A percentile compares a stretch with the other conserved stretches of the same genome.
Evolutionary conservation across 352 stramenopile genomes (phyloP).

Genomic region (Phytopythium boreale): DNA sequence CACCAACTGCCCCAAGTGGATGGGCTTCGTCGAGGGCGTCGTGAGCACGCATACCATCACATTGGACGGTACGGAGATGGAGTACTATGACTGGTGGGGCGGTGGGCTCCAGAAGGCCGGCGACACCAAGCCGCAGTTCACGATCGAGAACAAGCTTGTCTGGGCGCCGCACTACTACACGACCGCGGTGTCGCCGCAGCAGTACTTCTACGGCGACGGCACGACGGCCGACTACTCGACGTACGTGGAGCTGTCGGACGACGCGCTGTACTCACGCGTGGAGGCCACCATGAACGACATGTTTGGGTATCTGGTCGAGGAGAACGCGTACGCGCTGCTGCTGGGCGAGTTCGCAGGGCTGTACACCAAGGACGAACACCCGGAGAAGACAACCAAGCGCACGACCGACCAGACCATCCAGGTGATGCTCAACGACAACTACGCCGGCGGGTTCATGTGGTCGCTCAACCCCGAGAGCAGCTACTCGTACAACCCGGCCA

Average conservation of each 20-base stretch:
- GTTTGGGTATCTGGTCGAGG: slow-evolving; percentile 67
- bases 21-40: slow-evolving; percentile 79
- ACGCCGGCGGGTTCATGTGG: slow-evolving; percentile 81
- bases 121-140: slow-evolving; percentile 42
- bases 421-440: slow-evolving; percentile 58
- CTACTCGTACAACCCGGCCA: slow-evolving; percentile 75
- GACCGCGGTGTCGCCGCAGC: slow-evolving; percentile 62
- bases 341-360: slow-evolving; percentile 73
- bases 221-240: slow-evolving; percentile 43
- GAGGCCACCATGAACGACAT: slow-evolving; percentile 70
- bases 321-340: slow-evolving; percentile 48
- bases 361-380: slow-evolving; percentile 67
- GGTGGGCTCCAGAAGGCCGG: slow-evolving; percentile 62
- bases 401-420: slow-evolving; percentile 71
- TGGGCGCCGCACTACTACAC: slow-evolving; percentile 85
- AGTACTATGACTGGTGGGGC: slow-evolving; percentile 86
- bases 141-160: slow-evolving; percentile 71
- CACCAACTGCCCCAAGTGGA: slow-evolving; percentile 63
- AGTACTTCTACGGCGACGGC: slow-evolving; percentile 71
- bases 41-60: slow-evolving; percentile 42
- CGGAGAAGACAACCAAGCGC: slow-evolving; percentile 65
- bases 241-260: slow-evolving; percentile 62
- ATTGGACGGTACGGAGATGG: slow-evolving; percentile 37
- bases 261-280: slow-evolving; percentile 37
- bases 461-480: slow-evolving; percentile 76